Base-by-base conservation (phyloP, 148 eudicot species). In the Persicaria tinctoria region DNA sequence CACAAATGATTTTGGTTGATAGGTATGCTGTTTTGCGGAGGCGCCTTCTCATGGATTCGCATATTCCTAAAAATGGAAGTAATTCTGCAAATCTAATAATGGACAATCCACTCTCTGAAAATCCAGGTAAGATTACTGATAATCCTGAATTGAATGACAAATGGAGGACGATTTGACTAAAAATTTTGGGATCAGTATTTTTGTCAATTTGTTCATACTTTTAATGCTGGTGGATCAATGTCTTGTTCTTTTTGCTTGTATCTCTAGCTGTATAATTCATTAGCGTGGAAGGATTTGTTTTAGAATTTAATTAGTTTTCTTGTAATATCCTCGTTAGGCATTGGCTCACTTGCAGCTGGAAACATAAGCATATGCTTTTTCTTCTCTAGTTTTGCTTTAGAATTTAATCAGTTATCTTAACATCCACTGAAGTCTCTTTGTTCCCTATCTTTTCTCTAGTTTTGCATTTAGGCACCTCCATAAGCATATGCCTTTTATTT, bases 71-170 rank as follows among this genome's bases (percentile, higher is more conserved):
- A 78, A 84, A 83, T 79, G 90, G 87, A 69, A 83, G 84, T 73
- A 79, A 70, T 80, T 85, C 92, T 82, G 79, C 85, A 38, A 83
- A 90, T 90, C 86, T 81, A 74, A 83, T 80, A 72, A 84, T 92
- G 77, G 97, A 95, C 84, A 92, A 95, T 73, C 99, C 99, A 9
- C 78, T 95, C 32, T 95, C 99, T 18, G 97, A 95, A 83, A 86
- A 88, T 77, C 99, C 99, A 70, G 99, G 99, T 92, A 75, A 73
- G 76, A 44, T 8, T 32, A 38, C 6, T 50, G 47, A 49, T 50
- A 27, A n/a, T 51, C 9, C 0, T 57, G 63, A 57, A 57, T 46
- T 16, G 12, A n/a, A 6, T 55, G 46, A 12, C 46, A 64, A 41
- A 41, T 27, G 14, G 70, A 55, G 59, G 8, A 73, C 18, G 16